Evolutionary conservation across 441 rosid genomes (phyloP), one percentile per base, ranked within the genome.

Genomic region (Manihot esculenta): DNA sequence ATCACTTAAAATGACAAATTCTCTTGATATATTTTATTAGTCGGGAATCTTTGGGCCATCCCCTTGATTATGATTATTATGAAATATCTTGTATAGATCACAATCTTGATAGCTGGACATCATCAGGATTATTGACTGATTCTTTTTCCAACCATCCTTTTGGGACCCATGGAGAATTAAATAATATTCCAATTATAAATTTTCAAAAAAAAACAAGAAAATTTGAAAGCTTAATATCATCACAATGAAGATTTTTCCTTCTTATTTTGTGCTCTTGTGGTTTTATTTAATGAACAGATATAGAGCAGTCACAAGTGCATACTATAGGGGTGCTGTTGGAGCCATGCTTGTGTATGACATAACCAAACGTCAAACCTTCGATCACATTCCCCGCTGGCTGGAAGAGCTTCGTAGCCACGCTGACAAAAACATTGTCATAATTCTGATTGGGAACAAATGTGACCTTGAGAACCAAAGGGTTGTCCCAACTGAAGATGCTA

Each of bases 361-460:
- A 75, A 87, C 79, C 48, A 76, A 87, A 77, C 76, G 84, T 4
- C 84, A 75, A 45, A 87, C 83, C 66, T 87, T 87, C 24, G 86
- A 87, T 35, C 83, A 84, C 76, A 79, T 85, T 53, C 84, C 84
- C 33, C 83, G 89, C 3, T 87, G 91, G 91, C 87, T 87, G 17
- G 86, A 87, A 42, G 91, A 87, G 77, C 81, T 87, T 56, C 74
- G 79, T 8, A 38, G 79, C 83, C 86, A 82, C 75, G 87, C 83
- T 33, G 98, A 93, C 80, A 89, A 91, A 13, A 74, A 88, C 1
- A 83, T 89, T 42, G 93, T 92, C 7, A 86, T 85, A 66, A 92
- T 92, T 88, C 84, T 92, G 80, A 91, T 92, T 3, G 99, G 97
- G 24, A 94, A 94, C 88, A 94, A 94, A 76, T 82, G 89, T 38